phyloP scores from a whole-genome alignment of 192 early-diverging fungal genomes.

The Coemansia sp. region DNA sequence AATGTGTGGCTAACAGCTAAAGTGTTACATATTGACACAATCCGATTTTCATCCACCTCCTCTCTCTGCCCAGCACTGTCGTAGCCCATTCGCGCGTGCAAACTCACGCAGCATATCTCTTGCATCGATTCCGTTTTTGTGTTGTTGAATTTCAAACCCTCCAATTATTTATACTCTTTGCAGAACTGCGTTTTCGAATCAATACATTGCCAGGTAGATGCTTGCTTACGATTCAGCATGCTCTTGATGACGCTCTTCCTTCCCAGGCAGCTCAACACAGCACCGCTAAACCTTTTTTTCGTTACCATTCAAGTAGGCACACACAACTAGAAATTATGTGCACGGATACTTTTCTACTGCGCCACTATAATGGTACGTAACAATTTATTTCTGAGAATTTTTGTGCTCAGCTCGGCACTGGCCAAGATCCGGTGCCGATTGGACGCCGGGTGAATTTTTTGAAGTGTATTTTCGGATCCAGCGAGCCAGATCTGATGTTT shows the following conservation, averaged over 20 bases:
- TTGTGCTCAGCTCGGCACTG: conserved; percentile 2
- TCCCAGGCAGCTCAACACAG: background rate
- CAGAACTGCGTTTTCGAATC: too few species aligned
- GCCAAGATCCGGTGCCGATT: background rate
- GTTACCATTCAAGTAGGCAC: background rate
- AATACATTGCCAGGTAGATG: too few species aligned
- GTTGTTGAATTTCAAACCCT: too few species aligned
- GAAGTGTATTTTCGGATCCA: conserved; percentile 12
- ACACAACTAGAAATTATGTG: background rate
- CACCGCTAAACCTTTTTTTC: background rate
- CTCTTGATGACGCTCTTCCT: background rate
- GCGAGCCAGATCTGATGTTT: background rate
- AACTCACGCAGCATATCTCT: too few species aligned
- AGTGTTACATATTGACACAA: too few species aligned
- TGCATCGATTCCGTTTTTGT: too few species aligned
- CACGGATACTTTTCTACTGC: background rate
- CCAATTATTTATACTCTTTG: too few species aligned
- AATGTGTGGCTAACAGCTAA: too few species aligned
- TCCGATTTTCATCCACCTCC: too few species aligned
- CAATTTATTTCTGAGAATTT: conserved; percentile 39
- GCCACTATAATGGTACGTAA: conserved; percentile 13
- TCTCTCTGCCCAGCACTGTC: too few species aligned
- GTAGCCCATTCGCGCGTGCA: too few species aligned
- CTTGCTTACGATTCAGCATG: too few species aligned
- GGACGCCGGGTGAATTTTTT: background rate